phyloP scores from a whole-genome alignment of 495 filamentous ascomycete genomes.

The Aspergillus diversus region DNA sequence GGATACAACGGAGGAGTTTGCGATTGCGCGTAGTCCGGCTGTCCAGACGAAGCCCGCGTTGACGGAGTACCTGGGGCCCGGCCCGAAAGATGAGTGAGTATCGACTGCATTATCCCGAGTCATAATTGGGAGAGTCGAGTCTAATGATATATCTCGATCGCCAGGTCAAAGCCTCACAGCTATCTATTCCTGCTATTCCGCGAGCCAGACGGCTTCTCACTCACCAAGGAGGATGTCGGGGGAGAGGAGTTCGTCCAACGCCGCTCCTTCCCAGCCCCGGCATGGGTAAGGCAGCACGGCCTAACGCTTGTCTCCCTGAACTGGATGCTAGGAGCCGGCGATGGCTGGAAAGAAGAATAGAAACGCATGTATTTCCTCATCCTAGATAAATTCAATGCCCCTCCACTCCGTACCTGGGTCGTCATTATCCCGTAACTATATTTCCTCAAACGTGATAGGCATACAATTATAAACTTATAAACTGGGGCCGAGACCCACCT shows the following conservation, averaged over 20 bases:
- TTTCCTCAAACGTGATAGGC: too few species aligned
- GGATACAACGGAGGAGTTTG: neutral
- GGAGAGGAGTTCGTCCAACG: constrained; percentile 26
- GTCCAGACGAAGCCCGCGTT: neutral
- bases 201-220: constrained; percentile 14
- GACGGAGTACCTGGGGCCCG: constrained; percentile 27
- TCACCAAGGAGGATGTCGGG: constrained; percentile 23
- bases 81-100: constrained; percentile 27
- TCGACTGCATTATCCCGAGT: too few species aligned
- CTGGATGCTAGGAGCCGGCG: constrained; percentile 26
- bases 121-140: too few species aligned
- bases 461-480: too few species aligned
- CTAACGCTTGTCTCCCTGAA: constrained; percentile 22
- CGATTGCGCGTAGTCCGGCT: neutral
- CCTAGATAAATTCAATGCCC: too few species aligned
- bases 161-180: constrained; percentile 21
- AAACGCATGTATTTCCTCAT: too few species aligned
- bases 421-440: too few species aligned
- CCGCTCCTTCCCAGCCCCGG: constrained; percentile 20
- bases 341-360: constrained; percentile 23
- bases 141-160: neutral
- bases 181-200: constrained; percentile 26
- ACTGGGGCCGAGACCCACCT: too few species aligned
- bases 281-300: constrained; percentile 19
- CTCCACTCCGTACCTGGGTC: too few species aligned